A percentile compares a stretch with the other conserved stretches of the same genome.
phyloP scores from a whole-genome alignment of 768 basidiomycete genomes.

The Terana coerulea region DNA sequence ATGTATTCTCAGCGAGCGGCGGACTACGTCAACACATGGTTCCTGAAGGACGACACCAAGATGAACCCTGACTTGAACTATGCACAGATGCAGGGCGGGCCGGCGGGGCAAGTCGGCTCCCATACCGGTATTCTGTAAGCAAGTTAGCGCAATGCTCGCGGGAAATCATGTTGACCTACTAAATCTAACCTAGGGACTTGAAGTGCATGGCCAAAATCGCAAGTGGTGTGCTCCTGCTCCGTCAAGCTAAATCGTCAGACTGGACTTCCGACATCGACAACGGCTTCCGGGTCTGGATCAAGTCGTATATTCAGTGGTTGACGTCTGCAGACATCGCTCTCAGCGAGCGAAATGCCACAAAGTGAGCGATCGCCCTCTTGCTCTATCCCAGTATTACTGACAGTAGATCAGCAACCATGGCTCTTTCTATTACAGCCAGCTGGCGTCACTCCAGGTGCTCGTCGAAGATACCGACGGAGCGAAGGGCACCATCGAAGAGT shows the following conservation, averaged over 20 bases:
- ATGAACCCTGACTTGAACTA: conserved; percentile 67
- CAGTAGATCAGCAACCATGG: conserved; percentile 55
- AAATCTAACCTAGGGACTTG: conserved; percentile 41
- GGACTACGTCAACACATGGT: conserved; percentile 52
- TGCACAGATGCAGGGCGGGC: conserved; percentile 26
- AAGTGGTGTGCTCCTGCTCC: conserved; percentile 49
- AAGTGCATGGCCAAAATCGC: conserved; percentile 56
- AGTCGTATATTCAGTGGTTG: conserved; percentile 53
- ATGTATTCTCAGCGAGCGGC: conserved; percentile 45
- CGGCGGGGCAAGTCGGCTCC: conserved; percentile 28
- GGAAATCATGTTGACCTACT: background rate
- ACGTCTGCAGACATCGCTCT: conserved; percentile 44
- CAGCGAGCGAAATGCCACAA: conserved; percentile 41
- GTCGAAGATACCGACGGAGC: conserved; percentile 49
- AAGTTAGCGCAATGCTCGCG: background rate
- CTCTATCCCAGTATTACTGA: background rate
- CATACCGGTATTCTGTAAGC: conserved; percentile 55
- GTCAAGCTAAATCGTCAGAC: conserved; percentile 42
- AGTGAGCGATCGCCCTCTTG: conserved; percentile 34
- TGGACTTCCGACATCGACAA: conserved; percentile 54
- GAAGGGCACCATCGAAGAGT: conserved; percentile 39
- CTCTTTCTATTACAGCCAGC: conserved; percentile 59
- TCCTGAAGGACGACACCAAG: conserved; percentile 48
- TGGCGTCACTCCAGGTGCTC: conserved; percentile 52
- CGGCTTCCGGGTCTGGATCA: conserved; percentile 47